These are phyloP conservation scores for Marasmius sp. DNA, from an alignment of 1,284 basidiomycete species.

Conservation along the genomic window DNA sequence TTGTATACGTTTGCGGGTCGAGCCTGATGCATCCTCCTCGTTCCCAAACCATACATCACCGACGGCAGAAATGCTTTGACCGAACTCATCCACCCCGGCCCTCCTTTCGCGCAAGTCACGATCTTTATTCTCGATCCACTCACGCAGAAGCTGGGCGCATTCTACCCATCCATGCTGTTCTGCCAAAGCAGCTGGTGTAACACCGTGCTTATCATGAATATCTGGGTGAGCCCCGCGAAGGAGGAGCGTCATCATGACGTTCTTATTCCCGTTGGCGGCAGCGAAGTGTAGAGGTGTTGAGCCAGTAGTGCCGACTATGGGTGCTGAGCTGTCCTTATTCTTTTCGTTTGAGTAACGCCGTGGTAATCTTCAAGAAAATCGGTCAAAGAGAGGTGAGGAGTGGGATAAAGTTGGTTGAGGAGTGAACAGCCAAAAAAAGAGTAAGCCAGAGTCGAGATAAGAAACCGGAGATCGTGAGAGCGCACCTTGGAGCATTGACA, in stretches of 20 bases:
- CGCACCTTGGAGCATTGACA: slow-evolving; percentile 84
- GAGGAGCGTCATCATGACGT: slow-evolving; percentile 75
- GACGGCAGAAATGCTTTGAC: background rate
- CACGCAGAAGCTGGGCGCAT: slow-evolving; percentile 57
- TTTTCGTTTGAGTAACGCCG: slow-evolving; percentile 79
- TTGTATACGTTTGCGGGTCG: slow-evolving; percentile 44
- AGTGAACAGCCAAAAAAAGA: slow-evolving; percentile 7
- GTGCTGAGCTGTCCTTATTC: slow-evolving; percentile 57
- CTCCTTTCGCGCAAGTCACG: slow-evolving; percentile 52
- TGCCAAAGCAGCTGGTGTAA: slow-evolving; percentile 77
- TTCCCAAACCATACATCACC: slow-evolving; percentile 18
- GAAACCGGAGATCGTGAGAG: slow-evolving; percentile 15
- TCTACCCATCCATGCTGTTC: slow-evolving; percentile 65
- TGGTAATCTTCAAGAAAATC: slow-evolving; percentile 53
- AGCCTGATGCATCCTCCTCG: slow-evolving; percentile 25
- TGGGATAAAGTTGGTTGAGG: slow-evolving; percentile 8
- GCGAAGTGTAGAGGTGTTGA: slow-evolving; percentile 95
- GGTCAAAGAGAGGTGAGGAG: background rate
- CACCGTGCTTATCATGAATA: slow-evolving; percentile 82
- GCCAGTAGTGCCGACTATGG: slow-evolving; percentile 78
- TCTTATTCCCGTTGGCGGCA: slow-evolving; percentile 84
- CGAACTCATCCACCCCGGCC: slow-evolving; percentile 18
- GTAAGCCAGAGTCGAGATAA: slow-evolving; percentile 8
- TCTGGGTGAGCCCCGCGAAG: slow-evolving; percentile 78
- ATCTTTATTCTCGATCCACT: slow-evolving; percentile 61